phyloP scores from a whole-genome alignment of 225 moss, liverwort and hornwort genomes.

The Ulota crispa region DNA sequence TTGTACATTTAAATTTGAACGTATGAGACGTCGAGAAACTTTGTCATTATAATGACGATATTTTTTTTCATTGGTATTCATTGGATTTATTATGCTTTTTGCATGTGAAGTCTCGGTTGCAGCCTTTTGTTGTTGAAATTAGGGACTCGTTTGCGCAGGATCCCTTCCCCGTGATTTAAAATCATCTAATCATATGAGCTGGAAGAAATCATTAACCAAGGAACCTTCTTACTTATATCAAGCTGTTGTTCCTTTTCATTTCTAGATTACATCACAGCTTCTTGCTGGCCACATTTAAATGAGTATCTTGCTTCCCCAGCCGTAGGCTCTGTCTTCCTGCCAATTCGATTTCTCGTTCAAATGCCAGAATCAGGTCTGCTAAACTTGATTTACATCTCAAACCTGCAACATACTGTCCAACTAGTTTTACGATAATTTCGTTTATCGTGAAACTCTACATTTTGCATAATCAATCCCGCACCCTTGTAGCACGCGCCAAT shows the following conservation, averaged over 20 bases:
- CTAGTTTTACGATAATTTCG: not conserved
- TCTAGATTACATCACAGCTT: not conserved
- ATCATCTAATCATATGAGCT: not conserved
- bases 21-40: not conserved
- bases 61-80: not conserved
- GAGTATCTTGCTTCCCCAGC: not conserved
- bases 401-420: not conserved
- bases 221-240: too few species aligned
- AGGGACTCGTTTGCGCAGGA: not conserved
- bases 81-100: not conserved
- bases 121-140: not conserved
- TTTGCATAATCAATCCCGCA: not conserved
- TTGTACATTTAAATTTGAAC: constrained; percentile 18
- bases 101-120: not conserved
- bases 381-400: not conserved
- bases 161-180: not conserved
- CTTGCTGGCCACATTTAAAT: not conserved
- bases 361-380: not conserved
- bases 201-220: not conserved
- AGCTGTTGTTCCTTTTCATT: not conserved
- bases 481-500: too few species aligned
- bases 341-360: not conserved
- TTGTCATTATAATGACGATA: not conserved
- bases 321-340: too few species aligned
- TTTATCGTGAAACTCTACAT: not conserved